A percentile compares a stretch with the other conserved stretches of the same genome.
These are phyloP conservation scores for Neonectria hederae DNA, from an alignment of 2,329 filamentous ascomycete species.

Conservation along the genomic window DNA sequence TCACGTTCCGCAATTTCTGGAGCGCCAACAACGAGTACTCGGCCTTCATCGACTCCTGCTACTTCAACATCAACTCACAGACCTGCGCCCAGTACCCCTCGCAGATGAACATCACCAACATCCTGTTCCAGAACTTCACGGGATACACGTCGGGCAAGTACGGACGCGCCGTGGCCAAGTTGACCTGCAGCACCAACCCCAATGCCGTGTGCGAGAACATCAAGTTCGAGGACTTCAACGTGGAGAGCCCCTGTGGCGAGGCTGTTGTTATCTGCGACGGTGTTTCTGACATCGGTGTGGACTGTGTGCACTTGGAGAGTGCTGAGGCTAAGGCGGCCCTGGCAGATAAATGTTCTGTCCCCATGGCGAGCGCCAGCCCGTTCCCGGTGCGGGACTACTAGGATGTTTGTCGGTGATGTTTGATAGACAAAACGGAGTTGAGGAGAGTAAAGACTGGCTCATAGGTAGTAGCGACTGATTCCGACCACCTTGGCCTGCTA, in stretches of 20 bases:
- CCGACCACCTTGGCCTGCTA: not conserved
- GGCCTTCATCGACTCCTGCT: constrained; percentile 39
- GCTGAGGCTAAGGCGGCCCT: constrained; percentile 33
- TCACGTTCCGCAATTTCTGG: constrained; percentile 42
- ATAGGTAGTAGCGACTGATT: not conserved
- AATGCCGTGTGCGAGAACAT: constrained; percentile 41
- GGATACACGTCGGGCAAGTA: constrained; percentile 39
- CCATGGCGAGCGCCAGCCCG: constrained; percentile 29
- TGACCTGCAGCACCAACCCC: constrained; percentile 36
- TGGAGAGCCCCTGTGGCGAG: constrained; percentile 35
- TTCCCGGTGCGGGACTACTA: constrained; percentile 23
- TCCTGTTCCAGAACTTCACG: constrained; percentile 40
- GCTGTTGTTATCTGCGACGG: constrained; percentile 37
- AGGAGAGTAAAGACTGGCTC: not conserved
- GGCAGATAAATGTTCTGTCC: constrained; percentile 31
- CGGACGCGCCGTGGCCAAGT: constrained; percentile 31
- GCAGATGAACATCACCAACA: constrained; percentile 39
- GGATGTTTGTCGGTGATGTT: too few relatives aligned
- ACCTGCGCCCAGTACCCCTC: constrained; percentile 36
- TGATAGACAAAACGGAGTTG: not conserved
- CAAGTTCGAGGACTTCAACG: constrained; percentile 36
- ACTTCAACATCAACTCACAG: constrained; percentile 36
- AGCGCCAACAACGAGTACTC: constrained; percentile 38
- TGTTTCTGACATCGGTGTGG: constrained; percentile 34
- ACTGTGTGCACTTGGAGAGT: constrained; percentile 32